These are phyloP conservation scores for Lentinula sp. DNA, from an alignment of 768 basidiomycete species.

Conservation along the genomic window DNA sequence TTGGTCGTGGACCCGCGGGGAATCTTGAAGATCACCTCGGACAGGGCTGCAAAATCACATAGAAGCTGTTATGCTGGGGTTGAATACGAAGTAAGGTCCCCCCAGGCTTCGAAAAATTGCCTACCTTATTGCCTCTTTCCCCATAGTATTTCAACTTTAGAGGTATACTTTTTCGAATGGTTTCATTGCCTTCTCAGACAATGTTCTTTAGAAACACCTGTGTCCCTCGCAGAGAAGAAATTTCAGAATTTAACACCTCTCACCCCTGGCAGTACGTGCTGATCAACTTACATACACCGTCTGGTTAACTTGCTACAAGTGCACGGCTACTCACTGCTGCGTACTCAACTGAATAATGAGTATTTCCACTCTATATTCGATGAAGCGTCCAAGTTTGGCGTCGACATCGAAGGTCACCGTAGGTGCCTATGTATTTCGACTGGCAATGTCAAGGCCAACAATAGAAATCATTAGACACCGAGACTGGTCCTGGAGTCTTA, in stretches of 20 bases:
- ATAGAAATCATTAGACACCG: slow-evolving; percentile 57
- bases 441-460: not conserved
- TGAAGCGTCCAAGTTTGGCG: slow-evolving; percentile 59
- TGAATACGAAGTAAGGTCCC: slow-evolving; percentile 77
- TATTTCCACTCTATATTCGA: slow-evolving; percentile 93
- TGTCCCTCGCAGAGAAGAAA: slow-evolving; percentile 69
- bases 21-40: slow-evolving; percentile 56
- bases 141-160: slow-evolving; percentile 84
- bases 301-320: slow-evolving; percentile 37
- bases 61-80: slow-evolving; percentile 77
- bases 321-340: slow-evolving; percentile 94
- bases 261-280: slow-evolving; percentile 83
- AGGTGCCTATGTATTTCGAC: slow-evolving; percentile 15
- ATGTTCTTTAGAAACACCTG: slow-evolving; percentile 65
- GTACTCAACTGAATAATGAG: slow-evolving; percentile 82
- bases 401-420: slow-evolving; percentile 88
- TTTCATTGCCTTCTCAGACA: not conserved
- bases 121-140: slow-evolving; percentile 6
- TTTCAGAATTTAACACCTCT: slow-evolving; percentile 71
- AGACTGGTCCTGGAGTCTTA: slow-evolving; percentile 85
- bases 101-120: not conserved
- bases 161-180: slow-evolving; percentile 35
- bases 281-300: too few relatives aligned
- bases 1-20: slow-evolving; percentile 84
- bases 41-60: slow-evolving; percentile 39